Evolutionary conservation across 306 rosid species (phyloP).

Genomic region (Ziziphus jujuba): DNA sequence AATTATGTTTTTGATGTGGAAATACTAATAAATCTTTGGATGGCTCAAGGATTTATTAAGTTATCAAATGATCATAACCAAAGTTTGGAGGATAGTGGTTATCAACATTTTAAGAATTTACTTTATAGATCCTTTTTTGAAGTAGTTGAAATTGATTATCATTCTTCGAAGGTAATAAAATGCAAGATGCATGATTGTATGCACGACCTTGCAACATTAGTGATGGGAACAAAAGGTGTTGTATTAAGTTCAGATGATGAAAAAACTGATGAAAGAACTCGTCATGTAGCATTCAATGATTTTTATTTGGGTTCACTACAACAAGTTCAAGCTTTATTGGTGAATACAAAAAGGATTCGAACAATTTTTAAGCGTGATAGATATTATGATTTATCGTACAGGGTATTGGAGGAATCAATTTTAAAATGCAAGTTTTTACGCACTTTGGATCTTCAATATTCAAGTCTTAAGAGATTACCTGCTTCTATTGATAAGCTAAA

Average conservation of each 20-base stretch:
- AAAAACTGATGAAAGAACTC: not conserved
- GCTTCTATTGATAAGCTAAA: constrained; percentile 1
- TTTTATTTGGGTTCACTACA: too few relatives aligned
- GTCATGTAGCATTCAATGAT: not conserved
- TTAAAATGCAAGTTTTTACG: too few relatives aligned
- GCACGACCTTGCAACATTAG: not conserved
- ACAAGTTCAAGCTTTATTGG: too few relatives aligned
- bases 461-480: too few relatives aligned
- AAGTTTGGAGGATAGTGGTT: not conserved
- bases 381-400: too few relatives aligned
- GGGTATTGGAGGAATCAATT: too few relatives aligned
- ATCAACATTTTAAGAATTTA: not conserved
- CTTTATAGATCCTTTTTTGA: too few relatives aligned
- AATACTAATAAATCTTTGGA: not conserved
- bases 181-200: not conserved
- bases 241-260: not conserved
- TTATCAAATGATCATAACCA: not conserved
- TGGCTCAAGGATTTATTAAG: not conserved
- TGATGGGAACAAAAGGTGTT: not conserved
- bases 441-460: too few relatives aligned
- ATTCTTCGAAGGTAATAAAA: not conserved
- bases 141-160: too few relatives aligned
- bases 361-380: too few relatives aligned
- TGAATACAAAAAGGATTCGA: not conserved
- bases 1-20: not conserved